A percentile compares a stretch with the other conserved stretches of the same genome.
phyloP scores from a whole-genome alignment of 2,329 filamentous ascomycete species.

The Colletotrichum sublineola region DNA sequence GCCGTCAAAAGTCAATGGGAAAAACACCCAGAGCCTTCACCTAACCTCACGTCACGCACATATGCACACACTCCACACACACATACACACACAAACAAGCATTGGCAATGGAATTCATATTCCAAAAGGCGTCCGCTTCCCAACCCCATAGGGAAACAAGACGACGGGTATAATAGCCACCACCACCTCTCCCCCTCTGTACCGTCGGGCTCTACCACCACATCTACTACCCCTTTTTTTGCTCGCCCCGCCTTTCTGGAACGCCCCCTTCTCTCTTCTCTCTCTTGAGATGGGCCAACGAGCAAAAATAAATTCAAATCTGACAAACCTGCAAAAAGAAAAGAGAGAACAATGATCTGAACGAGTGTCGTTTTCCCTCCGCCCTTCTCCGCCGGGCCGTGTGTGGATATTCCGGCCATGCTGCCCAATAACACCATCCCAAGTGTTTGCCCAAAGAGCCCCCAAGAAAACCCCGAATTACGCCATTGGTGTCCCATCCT shows the following conservation, averaged over 20 bases:
- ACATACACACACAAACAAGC: neutral
- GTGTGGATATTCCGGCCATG: conserved; percentile 18
- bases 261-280: too few species aligned
- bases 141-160: neutral
- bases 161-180: conserved; percentile 42
- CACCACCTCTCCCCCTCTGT: conserved; percentile 3
- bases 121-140: conserved; percentile 32
- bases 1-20: neutral
- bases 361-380: conserved; percentile 35
- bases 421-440: conserved; percentile 24
- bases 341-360: conserved; percentile 21
- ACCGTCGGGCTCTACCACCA: neutral
- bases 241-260: neutral
- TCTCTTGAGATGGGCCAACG: neutral
- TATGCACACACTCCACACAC: neutral
- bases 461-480: conserved; percentile 26
- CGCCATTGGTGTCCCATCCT: conserved; percentile 31
- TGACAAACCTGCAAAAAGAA: neutral
- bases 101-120: conserved; percentile 23
- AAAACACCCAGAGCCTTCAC: neutral
- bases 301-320: neutral
- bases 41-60: neutral
- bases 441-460: conserved; percentile 8
- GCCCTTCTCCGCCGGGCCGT: conserved; percentile 15
- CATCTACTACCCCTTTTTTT: neutral